Percentiles rank a stretch among this genome's conserved stretches.
Conservation (phyloP, 148 eudicot genomes). For the Rhododendron molle region DNA sequence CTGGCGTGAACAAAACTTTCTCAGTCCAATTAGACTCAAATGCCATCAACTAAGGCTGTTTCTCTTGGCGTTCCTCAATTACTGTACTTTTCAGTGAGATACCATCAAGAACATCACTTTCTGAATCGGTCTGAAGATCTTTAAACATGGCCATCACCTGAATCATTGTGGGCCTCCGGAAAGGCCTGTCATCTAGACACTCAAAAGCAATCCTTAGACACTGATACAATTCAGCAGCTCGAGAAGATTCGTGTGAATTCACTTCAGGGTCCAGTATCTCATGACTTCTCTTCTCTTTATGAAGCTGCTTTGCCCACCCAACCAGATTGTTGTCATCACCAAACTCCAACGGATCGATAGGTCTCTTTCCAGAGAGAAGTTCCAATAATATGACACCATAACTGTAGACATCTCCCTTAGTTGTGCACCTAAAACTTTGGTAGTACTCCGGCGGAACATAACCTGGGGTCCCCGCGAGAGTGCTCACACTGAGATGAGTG, state of each 20-base stretch:
- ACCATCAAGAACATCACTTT: constrained; percentile 45
- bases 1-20: background rate
- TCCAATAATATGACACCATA: constrained; percentile 50
- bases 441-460: constrained; percentile 62
- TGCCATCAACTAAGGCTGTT: constrained; percentile 19
- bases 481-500: constrained; percentile 57
- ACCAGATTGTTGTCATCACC: constrained; percentile 61
- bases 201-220: constrained; percentile 41
- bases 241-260: constrained; percentile 18
- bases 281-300: constrained; percentile 23
- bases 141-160: constrained; percentile 58
- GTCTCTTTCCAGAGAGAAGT: constrained; percentile 49
- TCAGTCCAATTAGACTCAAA: background rate
- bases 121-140: constrained; percentile 48
- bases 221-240: constrained; percentile 34
- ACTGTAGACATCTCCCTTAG: constrained; percentile 57
- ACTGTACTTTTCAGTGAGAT: constrained; percentile 36
- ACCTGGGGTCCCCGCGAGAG: constrained; percentile 59
- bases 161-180: constrained; percentile 52
- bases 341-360: constrained; percentile 39
- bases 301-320: constrained; percentile 59
- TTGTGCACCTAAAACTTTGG: constrained; percentile 57
- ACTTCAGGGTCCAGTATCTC: constrained; percentile 47
- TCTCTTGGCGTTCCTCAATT: constrained; percentile 44
- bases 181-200: constrained; percentile 49